A percentile compares a stretch with the other conserved stretches of the same genome.
Conservation (phyloP, 768 basidiomycete genomes). For the Coprinopsis marcescibilis region DNA sequence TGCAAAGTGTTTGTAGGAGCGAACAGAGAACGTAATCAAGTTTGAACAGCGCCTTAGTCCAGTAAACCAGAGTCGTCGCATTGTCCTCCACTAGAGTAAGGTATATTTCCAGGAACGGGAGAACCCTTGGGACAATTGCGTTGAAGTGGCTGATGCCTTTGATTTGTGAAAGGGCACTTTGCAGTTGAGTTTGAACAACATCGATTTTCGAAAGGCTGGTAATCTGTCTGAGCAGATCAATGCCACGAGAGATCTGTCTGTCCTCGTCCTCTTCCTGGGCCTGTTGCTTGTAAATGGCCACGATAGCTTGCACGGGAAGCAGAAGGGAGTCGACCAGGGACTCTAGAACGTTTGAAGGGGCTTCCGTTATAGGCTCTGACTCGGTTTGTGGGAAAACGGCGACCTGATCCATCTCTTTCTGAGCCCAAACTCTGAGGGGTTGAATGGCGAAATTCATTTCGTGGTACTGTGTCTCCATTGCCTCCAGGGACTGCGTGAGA, state of each 20-base stretch:
- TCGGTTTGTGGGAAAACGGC: background rate
- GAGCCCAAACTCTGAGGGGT: constrained; percentile 2
- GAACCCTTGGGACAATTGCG: constrained; percentile 35
- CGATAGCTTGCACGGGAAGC: constrained; percentile 56
- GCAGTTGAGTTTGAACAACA: constrained; percentile 35
- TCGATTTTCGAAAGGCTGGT: constrained; percentile 45
- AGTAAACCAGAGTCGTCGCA: constrained; percentile 49
- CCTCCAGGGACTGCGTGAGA: background rate
- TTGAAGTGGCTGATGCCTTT: constrained; percentile 27
- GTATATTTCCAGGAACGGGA: constrained; percentile 76
- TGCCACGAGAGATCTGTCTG: constrained; percentile 47
- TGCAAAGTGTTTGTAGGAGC: constrained; percentile 65
- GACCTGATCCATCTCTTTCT: background rate
- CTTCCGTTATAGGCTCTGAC: background rate
- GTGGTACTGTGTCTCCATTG: background rate
- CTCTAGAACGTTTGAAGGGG: constrained; percentile 18
- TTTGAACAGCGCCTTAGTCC: constrained; percentile 81
- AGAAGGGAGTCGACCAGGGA: constrained; percentile 58
- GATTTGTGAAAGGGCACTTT: constrained; percentile 33
- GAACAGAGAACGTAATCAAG: constrained; percentile 73
- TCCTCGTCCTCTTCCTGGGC: constrained; percentile 26
- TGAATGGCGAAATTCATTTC: constrained; percentile 6
- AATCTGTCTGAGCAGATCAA: constrained; percentile 37
- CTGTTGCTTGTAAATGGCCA: constrained; percentile 21
- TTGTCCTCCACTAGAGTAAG: constrained; percentile 49